A percentile compares a stretch with the other conserved stretches of the same genome.
phyloP scores from a whole-genome alignment of 1,284 basidiomycete species.

The Boletus nobilissimus region DNA sequence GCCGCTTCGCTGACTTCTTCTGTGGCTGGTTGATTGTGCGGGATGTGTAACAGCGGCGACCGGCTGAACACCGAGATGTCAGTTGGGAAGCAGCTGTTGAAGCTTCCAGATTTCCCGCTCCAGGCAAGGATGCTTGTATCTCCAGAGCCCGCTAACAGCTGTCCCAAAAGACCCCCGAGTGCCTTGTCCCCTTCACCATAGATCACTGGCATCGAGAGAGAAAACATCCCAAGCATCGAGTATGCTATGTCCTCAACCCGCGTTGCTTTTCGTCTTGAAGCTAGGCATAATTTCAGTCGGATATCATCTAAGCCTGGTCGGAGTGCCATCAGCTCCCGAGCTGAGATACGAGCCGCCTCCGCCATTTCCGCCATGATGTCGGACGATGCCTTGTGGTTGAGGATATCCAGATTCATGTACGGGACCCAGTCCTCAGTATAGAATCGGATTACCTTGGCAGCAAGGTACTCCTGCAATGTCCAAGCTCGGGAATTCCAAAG shows the following conservation, averaged over 20 bases:
- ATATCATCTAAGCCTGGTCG: conserved; percentile 8
- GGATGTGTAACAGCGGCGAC: no score
- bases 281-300: conserved; percentile 6
- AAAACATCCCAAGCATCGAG: conserved; percentile 8
- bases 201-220: background rate
- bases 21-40: no score
- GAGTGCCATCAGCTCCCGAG: background rate
- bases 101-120: no score
- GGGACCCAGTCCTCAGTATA: conserved; percentile 6
- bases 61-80: no score
- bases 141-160: no score
- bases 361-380: conserved; percentile 7
- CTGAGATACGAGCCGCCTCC: background rate
- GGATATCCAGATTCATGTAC: background rate
- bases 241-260: conserved; percentile 8
- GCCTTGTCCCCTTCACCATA: conserved; percentile 11
- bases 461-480: background rate
- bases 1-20: no score
- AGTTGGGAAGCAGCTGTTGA: no score
- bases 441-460: background rate
- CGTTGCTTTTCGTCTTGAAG: background rate
- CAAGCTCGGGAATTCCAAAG: conserved; percentile 18
- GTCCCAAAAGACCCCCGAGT: no score
- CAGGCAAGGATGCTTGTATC: no score
- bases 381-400: conserved; percentile 13